phyloP scores from a whole-genome alignment of 768 basidiomycete species.

The Lactarius psammicola region DNA sequence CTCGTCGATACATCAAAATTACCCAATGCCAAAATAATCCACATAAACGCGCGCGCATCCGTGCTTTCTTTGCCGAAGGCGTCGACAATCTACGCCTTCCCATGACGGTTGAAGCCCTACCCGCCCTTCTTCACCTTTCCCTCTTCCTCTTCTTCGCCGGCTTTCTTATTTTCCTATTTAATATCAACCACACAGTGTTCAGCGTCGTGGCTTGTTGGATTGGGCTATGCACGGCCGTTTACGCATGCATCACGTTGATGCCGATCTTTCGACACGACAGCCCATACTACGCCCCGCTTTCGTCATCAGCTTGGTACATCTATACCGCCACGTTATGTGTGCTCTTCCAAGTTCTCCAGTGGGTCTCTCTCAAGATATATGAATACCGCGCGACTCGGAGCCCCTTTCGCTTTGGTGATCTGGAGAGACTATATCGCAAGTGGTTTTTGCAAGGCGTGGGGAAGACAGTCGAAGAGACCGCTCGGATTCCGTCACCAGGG shows the following conservation, averaged over 20 bases:
- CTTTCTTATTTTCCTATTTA: constrained; percentile 12
- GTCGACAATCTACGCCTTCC: not conserved
- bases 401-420: too few species aligned
- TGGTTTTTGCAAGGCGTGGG: not conserved
- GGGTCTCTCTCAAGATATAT: too few species aligned
- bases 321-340: not conserved
- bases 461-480: constrained; percentile 4
- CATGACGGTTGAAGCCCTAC: not conserved
- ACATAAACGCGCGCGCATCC: constrained; percentile 2
- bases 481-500: not conserved
- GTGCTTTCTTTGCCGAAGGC: not conserved
- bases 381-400: too few species aligned
- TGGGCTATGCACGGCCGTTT: not conserved
- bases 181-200: constrained; percentile 7
- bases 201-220: not conserved
- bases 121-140: constrained; percentile 12
- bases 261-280: constrained; percentile 3
- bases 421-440: not conserved
- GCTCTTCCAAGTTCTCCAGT: not conserved
- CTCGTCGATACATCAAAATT: not conserved
- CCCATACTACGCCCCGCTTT: constrained; percentile 6
- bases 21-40: not conserved
- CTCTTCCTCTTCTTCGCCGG: constrained; percentile 23
- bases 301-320: constrained; percentile 1
- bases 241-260: not conserved